A percentile compares a stretch with the other conserved stretches of the same genome.
phyloP scores from a whole-genome alignment of 1,139 yeast genomes.

The Chernovozyma aurita region DNA sequence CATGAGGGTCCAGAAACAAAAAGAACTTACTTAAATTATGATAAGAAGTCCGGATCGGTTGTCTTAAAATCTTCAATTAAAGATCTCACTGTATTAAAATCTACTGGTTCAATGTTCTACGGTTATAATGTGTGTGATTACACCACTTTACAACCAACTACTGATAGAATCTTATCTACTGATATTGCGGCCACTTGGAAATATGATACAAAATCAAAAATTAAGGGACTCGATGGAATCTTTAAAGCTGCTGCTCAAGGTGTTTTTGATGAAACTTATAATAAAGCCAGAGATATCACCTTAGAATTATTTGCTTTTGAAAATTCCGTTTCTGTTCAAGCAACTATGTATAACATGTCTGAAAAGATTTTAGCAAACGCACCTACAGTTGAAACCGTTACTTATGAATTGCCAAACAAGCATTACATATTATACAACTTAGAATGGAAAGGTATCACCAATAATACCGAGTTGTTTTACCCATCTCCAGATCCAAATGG shows the following conservation, averaged over 20 bases:
- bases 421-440: constrained; percentile 80
- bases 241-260: constrained; percentile 51
- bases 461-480: constrained; percentile 78
- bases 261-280: constrained; percentile 60
- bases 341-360: constrained; percentile 92
- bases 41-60: constrained; percentile 45
- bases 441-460: constrained; percentile 77
- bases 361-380: constrained; percentile 59
- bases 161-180: constrained; percentile 82
- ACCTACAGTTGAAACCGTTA: constrained; percentile 56
- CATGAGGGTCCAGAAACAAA: constrained; percentile 84
- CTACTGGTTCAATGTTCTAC: constrained; percentile 92
- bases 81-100: constrained; percentile 82
- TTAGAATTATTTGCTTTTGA: constrained; percentile 77
- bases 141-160: constrained; percentile 79
- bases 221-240: constrained; percentile 50
- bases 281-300: constrained; percentile 61
- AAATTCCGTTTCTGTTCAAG: constrained; percentile 88
- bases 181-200: constrained; percentile 78
- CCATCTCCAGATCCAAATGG: constrained; percentile 95
- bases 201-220: constrained; percentile 46
- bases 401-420: constrained; percentile 81
- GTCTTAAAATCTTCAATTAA: constrained; percentile 65
- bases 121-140: constrained; percentile 83
- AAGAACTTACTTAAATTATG: constrained; percentile 52